phyloP scores from a whole-genome alignment of 805 yeast genomes.

The Candida suzukii region DNA sequence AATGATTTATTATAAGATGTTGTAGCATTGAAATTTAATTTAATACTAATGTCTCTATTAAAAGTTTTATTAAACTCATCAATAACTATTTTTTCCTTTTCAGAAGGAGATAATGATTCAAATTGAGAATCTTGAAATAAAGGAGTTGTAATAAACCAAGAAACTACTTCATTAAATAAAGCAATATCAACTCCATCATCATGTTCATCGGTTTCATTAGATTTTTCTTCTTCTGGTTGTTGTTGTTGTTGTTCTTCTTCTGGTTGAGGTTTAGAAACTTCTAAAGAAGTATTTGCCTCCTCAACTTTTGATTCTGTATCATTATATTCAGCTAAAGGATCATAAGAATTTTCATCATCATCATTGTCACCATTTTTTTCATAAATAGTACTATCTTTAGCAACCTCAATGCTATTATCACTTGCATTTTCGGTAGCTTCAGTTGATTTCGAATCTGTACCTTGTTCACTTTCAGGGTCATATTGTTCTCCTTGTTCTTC shows the following conservation, averaged over 20 bases:
- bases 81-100: slow-evolving; percentile 27
- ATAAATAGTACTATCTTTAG: background rate
- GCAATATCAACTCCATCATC: slow-evolving; percentile 28
- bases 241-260: slow-evolving; percentile 1
- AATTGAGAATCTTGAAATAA: slow-evolving; percentile 29
- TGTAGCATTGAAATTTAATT: slow-evolving; percentile 24
- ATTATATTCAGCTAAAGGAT: slow-evolving; percentile 2
- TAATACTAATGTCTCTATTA: slow-evolving; percentile 14
- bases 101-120: slow-evolving; percentile 23
- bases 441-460: no score
- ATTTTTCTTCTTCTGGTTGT: slow-evolving; percentile 5
- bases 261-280: slow-evolving; percentile 1
- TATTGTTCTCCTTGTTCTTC: no score
- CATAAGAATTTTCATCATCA: slow-evolving; percentile 8
- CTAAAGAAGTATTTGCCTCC: background rate
- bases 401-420: background rate
- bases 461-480: no score
- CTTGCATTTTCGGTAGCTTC: background rate
- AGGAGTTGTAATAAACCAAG: slow-evolving; percentile 21
- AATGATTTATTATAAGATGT: slow-evolving; percentile 33
- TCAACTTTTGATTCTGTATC: slow-evolving; percentile 1
- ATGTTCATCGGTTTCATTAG: slow-evolving; percentile 4
- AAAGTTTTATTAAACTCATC: slow-evolving; percentile 25
- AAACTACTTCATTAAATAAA: slow-evolving; percentile 25
- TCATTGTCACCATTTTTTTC: slow-evolving; percentile 9